Evolutionary conservation across 352 stramenopile genomes (phyloP).

Genomic region (Globisporangium yorkense): DNA sequence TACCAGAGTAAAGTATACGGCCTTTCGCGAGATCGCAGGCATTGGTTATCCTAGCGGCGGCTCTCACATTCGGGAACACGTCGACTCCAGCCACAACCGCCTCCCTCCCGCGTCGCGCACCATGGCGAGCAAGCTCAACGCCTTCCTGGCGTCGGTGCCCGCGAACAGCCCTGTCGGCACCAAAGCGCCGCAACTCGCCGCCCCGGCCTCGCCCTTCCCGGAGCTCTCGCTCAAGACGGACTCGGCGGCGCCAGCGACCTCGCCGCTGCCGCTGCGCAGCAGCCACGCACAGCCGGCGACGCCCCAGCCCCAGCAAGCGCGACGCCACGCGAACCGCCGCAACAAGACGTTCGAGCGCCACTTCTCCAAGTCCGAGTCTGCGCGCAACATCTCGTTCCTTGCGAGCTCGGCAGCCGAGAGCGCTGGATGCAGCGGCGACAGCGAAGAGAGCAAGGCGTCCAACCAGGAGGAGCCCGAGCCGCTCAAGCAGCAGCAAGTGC

Average conservation of each 20-base stretch:
- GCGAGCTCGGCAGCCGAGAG: slow-evolving; percentile 23
- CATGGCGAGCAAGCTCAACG: slow-evolving; percentile 69
- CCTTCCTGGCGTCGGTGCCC: slow-evolving; percentile 66
- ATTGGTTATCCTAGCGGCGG: too few relatives aligned
- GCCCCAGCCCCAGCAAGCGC: slow-evolving; percentile 36
- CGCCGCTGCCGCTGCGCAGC: background rate
- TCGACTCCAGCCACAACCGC: background rate
- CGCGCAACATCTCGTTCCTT: slow-evolving; percentile 13
- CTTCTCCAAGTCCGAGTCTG: slow-evolving; percentile 15
- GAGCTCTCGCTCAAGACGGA: slow-evolving; percentile 21
- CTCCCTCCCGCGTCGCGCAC: background rate
- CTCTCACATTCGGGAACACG: too few relatives aligned
- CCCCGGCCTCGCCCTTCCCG: slow-evolving; percentile 12
- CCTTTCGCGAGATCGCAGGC: too few relatives aligned
- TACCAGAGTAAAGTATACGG: too few relatives aligned
- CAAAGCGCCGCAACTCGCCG: background rate
- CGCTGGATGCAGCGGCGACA: background rate
- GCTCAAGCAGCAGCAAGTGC: slow-evolving; percentile 2
- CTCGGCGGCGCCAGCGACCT: background rate
- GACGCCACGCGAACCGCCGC: slow-evolving; percentile 17
- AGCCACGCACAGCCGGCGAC: slow-evolving; percentile 24
- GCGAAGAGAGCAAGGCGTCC: slow-evolving; percentile 16
- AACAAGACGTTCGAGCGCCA: slow-evolving; percentile 22
- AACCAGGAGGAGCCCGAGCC: slow-evolving; percentile 26
- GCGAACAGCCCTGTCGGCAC: slow-evolving; percentile 37